Base-by-base conservation (phyloP, 768 basidiomycete genomes). In the Plicaturopsis crispa region DNA sequence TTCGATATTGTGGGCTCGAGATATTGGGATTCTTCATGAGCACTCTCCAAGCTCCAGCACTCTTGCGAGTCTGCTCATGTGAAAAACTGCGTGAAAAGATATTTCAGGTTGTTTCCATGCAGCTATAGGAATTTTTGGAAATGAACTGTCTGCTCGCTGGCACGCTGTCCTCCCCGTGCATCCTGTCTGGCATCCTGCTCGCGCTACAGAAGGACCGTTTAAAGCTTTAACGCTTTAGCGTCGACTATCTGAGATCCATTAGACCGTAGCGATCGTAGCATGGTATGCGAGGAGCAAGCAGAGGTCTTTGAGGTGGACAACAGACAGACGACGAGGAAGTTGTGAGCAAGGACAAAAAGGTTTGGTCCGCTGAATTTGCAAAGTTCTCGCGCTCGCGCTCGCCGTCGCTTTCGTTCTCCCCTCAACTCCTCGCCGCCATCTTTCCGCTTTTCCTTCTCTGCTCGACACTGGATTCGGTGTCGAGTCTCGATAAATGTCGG, bases 401-500 rank as follows among this genome's bases (percentile, higher is more conserved):
- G 43, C 47, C 46, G 38, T 43, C 56, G 55, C 58, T 56, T 57
- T 51, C 54, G 48, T 53, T 48, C 44, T 33, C 47, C 44, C 22
- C 36, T 31, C 33, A 45, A 35, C 33, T 38, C 46, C 33, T 31
- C 41, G 43, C 28, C 30, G 42, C 40, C 42, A 40, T 41, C 39
- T 37, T 38, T 34, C 35, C 43, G 41, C 36, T 34, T 24, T 21
- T 45, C 42, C 39, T 30, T 38, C 20, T 24, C 30, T 35, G 41
- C 33, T 33, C 42, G n/a, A 41, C 35, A 41, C 19, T 21, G 67
- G 57, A 68, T 70, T 46, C 66, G 68, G 51, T 62, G 65, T 55
- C 67, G 66, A 53, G 67, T 69, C 49, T 66, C 66, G 42, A 71
- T 71, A 45, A 43, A 84, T 86, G 84, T 84, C 83, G 60, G 81